A percentile compares a stretch with the other conserved stretches of the same genome.
phyloP scores from a whole-genome alignment of 495 filamentous ascomycete genomes.

The Penicillium canariense region DNA sequence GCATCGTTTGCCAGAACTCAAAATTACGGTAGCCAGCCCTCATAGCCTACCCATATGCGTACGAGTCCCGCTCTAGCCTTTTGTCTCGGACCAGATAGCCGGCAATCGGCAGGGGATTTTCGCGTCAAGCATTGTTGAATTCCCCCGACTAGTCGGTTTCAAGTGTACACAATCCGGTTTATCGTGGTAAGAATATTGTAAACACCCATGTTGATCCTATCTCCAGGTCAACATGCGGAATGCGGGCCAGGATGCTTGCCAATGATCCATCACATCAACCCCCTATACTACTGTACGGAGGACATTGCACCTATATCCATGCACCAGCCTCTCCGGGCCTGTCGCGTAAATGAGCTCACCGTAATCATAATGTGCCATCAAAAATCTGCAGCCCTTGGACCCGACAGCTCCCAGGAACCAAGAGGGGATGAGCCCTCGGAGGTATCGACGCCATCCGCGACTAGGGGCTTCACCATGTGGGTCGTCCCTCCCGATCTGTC shows the following conservation, averaged over 20 bases:
- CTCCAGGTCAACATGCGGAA: slow-evolving; percentile 14
- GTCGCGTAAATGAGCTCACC: slow-evolving; percentile 3
- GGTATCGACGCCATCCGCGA: slow-evolving; percentile 16
- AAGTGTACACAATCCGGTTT: not conserved
- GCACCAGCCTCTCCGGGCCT: not conserved
- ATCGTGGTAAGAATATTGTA: not conserved
- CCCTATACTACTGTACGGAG: not conserved
- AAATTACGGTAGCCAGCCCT: not conserved
- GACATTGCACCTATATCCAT: not conserved
- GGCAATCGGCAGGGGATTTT: not conserved
- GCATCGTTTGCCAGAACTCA: slow-evolving; percentile 7
- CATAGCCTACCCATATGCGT: not conserved
- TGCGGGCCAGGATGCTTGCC: slow-evolving; percentile 4
- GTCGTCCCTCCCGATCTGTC: slow-evolving; percentile 19
- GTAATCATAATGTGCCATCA: not conserved
- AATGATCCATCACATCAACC: slow-evolving; percentile 19
- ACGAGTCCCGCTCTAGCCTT: slow-evolving; percentile 2
- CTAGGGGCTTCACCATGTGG: slow-evolving; percentile 17
- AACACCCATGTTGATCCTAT: slow-evolving; percentile 2
- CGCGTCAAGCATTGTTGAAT: not conserved
- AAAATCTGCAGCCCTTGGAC: not conserved
- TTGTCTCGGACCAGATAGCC: slow-evolving; percentile 6
- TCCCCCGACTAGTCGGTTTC: not conserved
- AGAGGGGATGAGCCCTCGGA: slow-evolving; percentile 7
- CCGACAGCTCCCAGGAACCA: slow-evolving; percentile 6